A percentile compares a stretch with the other conserved stretches of the same genome.
These are phyloP conservation scores for Saxispiralis lemnorum DNA, from an alignment of 495 filamentous ascomycete species.

Conservation along the genomic window DNA sequence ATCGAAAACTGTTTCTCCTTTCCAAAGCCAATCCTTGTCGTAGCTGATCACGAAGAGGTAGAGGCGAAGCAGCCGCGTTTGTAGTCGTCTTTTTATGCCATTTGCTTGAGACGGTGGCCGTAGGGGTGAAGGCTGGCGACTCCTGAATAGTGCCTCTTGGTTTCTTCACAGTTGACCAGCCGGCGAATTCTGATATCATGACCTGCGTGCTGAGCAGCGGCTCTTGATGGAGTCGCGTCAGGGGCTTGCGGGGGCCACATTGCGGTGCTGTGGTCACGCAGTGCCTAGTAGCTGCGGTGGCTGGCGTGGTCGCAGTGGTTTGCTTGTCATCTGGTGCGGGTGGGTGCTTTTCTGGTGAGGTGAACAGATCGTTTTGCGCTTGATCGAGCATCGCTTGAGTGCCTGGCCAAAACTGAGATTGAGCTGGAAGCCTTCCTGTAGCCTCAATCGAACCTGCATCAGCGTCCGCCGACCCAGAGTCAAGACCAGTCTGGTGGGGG, in stretches of 20 bases:
- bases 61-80: neutral
- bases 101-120: neutral
- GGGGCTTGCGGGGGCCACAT: neutral
- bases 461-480: too few relatives aligned
- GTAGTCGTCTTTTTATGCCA: neutral
- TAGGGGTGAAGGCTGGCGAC: neutral
- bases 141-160: neutral
- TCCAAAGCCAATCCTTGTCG: neutral
- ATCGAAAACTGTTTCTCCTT: neutral
- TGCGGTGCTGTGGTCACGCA: neutral
- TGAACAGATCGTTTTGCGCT: conserved; percentile 10
- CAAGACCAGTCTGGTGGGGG: too few relatives aligned
- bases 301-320: neutral
- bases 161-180: conserved; percentile 13
- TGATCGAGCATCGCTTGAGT: conserved; percentile 9
- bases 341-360: conserved; percentile 3
- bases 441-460: neutral
- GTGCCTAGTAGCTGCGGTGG: neutral
- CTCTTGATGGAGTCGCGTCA: conserved; percentile 5
- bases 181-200: conserved; percentile 5
- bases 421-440: neutral
- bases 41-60: neutral
- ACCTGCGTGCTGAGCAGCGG: conserved; percentile 8
- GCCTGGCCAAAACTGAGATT: conserved; percentile 10
- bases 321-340: too few relatives aligned